Conservation (phyloP, 169 alveolate species). For the Plasmodium yoelii region DNA sequence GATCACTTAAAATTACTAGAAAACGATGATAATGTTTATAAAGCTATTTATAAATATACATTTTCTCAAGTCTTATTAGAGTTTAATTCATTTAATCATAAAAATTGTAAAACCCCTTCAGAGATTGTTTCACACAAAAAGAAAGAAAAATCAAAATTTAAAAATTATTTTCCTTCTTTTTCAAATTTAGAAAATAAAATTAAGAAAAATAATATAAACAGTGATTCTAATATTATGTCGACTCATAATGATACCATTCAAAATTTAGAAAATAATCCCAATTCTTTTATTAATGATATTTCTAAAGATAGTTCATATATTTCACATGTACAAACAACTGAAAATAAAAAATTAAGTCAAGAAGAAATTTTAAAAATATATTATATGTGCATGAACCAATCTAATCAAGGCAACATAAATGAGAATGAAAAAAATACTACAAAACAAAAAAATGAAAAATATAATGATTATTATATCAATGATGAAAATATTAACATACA, state of each 20-base stretch:
- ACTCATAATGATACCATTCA: not conserved
- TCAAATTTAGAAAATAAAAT: conserved; percentile 30
- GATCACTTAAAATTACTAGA: conserved; percentile 35
- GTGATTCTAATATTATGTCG: not conserved
- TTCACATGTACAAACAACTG: not conserved
- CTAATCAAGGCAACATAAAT: not conserved
- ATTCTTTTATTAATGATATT: not conserved
- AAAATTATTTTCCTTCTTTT: conserved; percentile 14
- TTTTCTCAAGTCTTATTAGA: conserved; percentile 63
- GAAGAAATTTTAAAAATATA: conserved; percentile 11
- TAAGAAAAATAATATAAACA: not conserved
- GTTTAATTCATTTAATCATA: conserved; percentile 21
- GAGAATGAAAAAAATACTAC: not conserved
- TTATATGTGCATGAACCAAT: not conserved
- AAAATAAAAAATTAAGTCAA: not conserved
- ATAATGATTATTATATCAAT: conserved; percentile 72
- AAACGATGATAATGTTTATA: conserved; percentile 58
- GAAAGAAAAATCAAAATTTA: conserved; percentile 45
- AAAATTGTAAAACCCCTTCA: conserved; percentile 36
- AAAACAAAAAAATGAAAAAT: not conserved
- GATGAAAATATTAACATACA: conserved; percentile 42
- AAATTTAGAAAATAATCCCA: not conserved
- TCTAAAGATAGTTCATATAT: not conserved
- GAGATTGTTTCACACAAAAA: conserved; percentile 30
- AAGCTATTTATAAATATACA: conserved; percentile 49